phyloP scores from a whole-genome alignment of 495 filamentous ascomycete species.

The Penicillium longicatenatum region DNA sequence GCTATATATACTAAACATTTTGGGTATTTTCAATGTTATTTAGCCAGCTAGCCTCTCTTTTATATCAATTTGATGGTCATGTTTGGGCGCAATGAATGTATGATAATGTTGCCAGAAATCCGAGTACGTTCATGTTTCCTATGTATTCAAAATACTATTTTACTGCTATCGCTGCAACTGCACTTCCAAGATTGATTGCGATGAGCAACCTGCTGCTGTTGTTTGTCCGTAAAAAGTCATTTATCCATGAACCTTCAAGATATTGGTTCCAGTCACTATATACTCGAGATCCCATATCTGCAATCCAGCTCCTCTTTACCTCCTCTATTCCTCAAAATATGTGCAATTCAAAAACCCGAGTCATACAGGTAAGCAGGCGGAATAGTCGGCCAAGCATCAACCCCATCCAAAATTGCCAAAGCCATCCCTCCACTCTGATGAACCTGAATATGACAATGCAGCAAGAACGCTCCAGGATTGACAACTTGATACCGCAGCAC shows the following conservation, averaged over 20 bases:
- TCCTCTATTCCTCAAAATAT: background rate
- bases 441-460: slow-evolving; percentile 64
- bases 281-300: background rate
- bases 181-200: too few relatives aligned
- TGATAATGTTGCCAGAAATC: background rate
- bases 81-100: background rate
- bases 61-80: slow-evolving; percentile 9
- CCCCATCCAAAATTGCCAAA: slow-evolving; percentile 56
- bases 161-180: too few relatives aligned
- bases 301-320: background rate
- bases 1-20: slow-evolving; percentile 4
- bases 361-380: slow-evolving; percentile 29
- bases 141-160: background rate
- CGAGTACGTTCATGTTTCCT: background rate
- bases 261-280: background rate
- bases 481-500: slow-evolving; percentile 58
- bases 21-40: slow-evolving; percentile 14
- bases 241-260: background rate
- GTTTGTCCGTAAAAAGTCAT: background rate
- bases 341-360: slow-evolving; percentile 20
- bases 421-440: slow-evolving; percentile 61
- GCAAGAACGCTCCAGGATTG: slow-evolving; percentile 58
- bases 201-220: background rate
- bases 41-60: slow-evolving; percentile 18
- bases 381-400: slow-evolving; percentile 55